A percentile compares a stretch with the other conserved stretches of the same genome.
Conservation (phyloP, 2,329 filamentous ascomycete genomes). For the Talaromyces funiculosus region DNA sequence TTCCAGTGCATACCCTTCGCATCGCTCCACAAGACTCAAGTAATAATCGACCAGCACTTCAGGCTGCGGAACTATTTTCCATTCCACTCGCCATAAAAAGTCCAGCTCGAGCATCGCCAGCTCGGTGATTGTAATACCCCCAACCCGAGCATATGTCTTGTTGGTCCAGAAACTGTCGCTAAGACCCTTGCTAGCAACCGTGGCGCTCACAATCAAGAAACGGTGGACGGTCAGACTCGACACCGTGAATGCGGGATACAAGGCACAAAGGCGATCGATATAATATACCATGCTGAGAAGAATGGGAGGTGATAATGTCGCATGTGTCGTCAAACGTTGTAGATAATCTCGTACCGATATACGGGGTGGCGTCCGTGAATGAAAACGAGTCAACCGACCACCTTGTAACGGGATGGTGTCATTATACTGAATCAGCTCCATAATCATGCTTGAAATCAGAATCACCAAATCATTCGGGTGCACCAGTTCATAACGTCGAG, state of each 20-base stretch:
- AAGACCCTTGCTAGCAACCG: slow-evolving; percentile 90
- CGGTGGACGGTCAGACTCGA: slow-evolving; percentile 95
- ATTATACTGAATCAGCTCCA: slow-evolving; percentile 90
- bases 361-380: slow-evolving; percentile 81
- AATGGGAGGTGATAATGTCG: slow-evolving; percentile 85
- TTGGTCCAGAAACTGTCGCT: slow-evolving; percentile 99
- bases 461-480: slow-evolving; percentile 80
- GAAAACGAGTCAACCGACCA: slow-evolving; percentile 85
- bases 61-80: slow-evolving; percentile 93
- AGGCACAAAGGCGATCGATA: slow-evolving; percentile 85
- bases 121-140: slow-evolving; percentile 84
- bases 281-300: slow-evolving; percentile 99
- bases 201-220: slow-evolving; percentile 91
- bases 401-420: slow-evolving; percentile 79
- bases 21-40: slow-evolving; percentile 69
- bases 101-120: slow-evolving; percentile 88
- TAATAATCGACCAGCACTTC: slow-evolving; percentile 94
- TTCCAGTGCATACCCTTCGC: slow-evolving; percentile 54
- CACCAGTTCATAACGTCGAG: slow-evolving; percentile 73
- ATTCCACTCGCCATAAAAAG: slow-evolving; percentile 86
- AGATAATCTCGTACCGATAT: slow-evolving; percentile 95
- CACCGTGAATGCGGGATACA: slow-evolving; percentile 93
- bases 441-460: slow-evolving; percentile 89
- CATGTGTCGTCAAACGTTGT: slow-evolving; percentile 85
- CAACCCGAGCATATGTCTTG: slow-evolving; percentile 88